A percentile compares a stretch with the other conserved stretches of the same genome.
Evolutionary conservation across 2,329 filamentous ascomycete genomes (phyloP).

Genomic region (Fusarium scirpi): DNA sequence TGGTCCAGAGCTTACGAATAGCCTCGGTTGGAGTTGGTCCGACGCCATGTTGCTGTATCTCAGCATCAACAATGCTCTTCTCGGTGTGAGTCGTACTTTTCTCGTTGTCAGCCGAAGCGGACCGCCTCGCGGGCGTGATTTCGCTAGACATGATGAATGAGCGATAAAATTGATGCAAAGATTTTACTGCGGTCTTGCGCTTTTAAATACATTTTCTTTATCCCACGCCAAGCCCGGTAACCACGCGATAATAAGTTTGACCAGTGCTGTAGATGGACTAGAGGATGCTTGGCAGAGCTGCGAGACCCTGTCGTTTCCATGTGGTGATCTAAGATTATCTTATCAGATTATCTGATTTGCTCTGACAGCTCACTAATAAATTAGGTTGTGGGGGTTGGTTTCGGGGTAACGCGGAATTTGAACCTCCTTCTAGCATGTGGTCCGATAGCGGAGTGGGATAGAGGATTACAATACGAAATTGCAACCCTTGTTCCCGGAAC

Average conservation of each 20-base stretch:
- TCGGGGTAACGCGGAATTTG: neutral
- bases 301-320: neutral
- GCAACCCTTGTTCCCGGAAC: neutral
- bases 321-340: neutral
- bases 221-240: neutral
- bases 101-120: rapidly evolving
- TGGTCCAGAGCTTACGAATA: neutral
- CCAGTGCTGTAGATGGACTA: neutral
- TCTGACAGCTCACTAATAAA: neutral
- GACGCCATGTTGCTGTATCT: neutral
- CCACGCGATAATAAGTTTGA: neutral
- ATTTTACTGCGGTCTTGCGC: neutral
- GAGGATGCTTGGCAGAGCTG: neutral
- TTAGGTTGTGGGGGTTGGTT: no score
- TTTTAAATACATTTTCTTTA: neutral
- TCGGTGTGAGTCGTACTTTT: neutral
- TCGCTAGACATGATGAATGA: neutral
- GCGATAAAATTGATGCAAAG: neutral
- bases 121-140: neutral
- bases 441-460: neutral
- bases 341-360: neutral
- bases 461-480: rapidly evolving
- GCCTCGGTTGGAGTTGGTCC: neutral
- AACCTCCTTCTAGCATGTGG: neutral
- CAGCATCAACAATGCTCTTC: neutral